Base-by-base conservation (phyloP, 2,329 filamentous ascomycete species). In the Botryotinia convoluta region DNA sequence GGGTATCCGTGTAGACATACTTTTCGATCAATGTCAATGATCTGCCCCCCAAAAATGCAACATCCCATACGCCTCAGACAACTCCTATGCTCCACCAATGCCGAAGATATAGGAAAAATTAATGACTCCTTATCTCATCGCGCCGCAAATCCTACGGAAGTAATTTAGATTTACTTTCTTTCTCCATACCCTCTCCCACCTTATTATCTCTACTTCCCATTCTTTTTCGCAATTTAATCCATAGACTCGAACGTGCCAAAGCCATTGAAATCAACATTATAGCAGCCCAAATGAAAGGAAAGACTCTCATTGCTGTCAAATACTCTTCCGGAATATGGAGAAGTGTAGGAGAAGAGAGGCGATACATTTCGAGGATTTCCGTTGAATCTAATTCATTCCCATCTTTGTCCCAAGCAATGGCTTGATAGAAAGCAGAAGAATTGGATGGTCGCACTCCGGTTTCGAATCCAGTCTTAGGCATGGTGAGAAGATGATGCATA, bases 361-460 rank as follows among this genome's bases (percentile, higher is more conserved):
- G 18, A 48, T 70, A 61, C 42, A 39, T 70, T n/a, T 61, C 68
- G n/a, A 39, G n/a, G n/a, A 70, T 70, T 16, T 70, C 68, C 42
- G 57, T 44, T 10, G 39, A n/a, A 62, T 70, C 57, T 26, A 61
- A n/a, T 12, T 42, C 26, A 18, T 70, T 70, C 12, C 68, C 57
- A 16, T 70, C 35, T n/a, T 35, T 60, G 42, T 62, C 68, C n/a
- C 51, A 20, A 44, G 20, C 57, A 35, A 44, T 20, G 57, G 59
- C 39, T 61, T 62, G 51, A 60, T 70, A 70, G 42, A 70, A 70
- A 14, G n/a, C n/a, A 20, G 57, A 70, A 12, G 68, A 48, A 45
- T 70, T 51, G 32, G 35, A 70, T 14, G 68, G 57, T 35, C 39
- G 14, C 1, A 62, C 26, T 20, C 54, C 68, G 2, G 57, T 62